phyloP scores from a whole-genome alignment of 2,329 filamentous ascomycete genomes.

The Beauveria rudraprayagi region DNA sequence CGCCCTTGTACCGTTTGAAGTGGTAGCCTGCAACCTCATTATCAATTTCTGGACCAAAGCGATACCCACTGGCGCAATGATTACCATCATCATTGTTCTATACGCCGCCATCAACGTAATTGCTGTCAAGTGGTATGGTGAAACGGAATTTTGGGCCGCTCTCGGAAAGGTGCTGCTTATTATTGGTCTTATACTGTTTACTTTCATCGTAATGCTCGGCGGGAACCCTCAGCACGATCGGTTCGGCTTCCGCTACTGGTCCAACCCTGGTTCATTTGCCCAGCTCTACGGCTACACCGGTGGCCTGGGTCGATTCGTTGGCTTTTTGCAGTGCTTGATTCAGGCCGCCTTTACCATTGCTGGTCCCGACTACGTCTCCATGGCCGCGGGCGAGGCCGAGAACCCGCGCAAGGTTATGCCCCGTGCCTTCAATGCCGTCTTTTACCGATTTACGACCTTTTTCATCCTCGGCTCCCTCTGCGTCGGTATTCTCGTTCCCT shows the following conservation, averaged over 20 bases:
- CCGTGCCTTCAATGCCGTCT: conserved; percentile 68
- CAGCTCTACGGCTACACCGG: conserved; percentile 53
- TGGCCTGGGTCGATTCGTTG: conserved; percentile 61
- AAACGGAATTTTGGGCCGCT: conserved; percentile 69
- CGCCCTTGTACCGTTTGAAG: conserved; percentile 58
- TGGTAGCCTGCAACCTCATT: conserved; percentile 56
- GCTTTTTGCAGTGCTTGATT: conserved; percentile 69
- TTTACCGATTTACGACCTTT: conserved; percentile 68
- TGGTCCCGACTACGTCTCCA: conserved; percentile 60
- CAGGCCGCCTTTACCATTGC: conserved; percentile 60
- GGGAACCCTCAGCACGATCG: conserved; percentile 66
- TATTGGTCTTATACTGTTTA: conserved; percentile 64
- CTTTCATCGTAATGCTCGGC: conserved; percentile 75
- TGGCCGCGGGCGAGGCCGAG: conserved; percentile 63
- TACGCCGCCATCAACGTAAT: conserved; percentile 58
- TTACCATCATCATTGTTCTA: conserved; percentile 42
- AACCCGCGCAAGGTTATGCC: conserved; percentile 64
- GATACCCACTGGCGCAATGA: conserved; percentile 52
- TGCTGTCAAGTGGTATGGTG: conserved; percentile 66
- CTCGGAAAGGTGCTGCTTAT: conserved; percentile 66
- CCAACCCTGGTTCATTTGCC: conserved; percentile 61
- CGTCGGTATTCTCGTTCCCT: conserved; percentile 64
- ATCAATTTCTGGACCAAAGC: conserved; percentile 55
- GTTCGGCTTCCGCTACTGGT: conserved; percentile 64
- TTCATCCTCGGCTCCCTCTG: conserved; percentile 67